Evolutionary conservation across 2,329 filamentous ascomycete genomes (phyloP).

Genomic region (Plenodomus tracheiphilus): DNA sequence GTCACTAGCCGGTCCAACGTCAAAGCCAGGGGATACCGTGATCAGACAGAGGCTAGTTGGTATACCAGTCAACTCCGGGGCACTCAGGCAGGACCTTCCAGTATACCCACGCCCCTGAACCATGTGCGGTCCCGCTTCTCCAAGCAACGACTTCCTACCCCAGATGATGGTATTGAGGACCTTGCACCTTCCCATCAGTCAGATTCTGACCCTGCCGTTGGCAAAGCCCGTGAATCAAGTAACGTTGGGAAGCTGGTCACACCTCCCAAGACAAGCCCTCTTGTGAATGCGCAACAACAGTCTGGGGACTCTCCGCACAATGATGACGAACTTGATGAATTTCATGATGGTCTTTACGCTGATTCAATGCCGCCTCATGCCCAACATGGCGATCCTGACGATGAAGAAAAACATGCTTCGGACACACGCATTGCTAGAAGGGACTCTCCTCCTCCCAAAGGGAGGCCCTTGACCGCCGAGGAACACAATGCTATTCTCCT

Average conservation of each 20-base stretch:
- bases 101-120: slow-evolving; percentile 28
- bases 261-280: slow-evolving; percentile 37
- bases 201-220: slow-evolving; percentile 31
- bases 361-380: slow-evolving; percentile 18
- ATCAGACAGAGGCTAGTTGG: slow-evolving; percentile 81
- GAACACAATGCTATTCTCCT: slow-evolving; percentile 88
- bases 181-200: slow-evolving; percentile 39
- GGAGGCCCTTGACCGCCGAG: slow-evolving; percentile 71
- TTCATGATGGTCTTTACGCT: slow-evolving; percentile 29
- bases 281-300: slow-evolving; percentile 5
- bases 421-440: slow-evolving; percentile 4
- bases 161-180: slow-evolving; percentile 32
- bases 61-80: slow-evolving; percentile 72
- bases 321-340: slow-evolving; percentile 12
- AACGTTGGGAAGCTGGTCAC: slow-evolving; percentile 25
- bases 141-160: slow-evolving; percentile 28
- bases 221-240: slow-evolving; percentile 1
- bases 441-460: slow-evolving; percentile 1
- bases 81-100: slow-evolving; percentile 28
- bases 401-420: slow-evolving; percentile 7
- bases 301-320: not conserved
- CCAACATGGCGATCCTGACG: not conserved
- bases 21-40: slow-evolving; percentile 68
- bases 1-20: slow-evolving; percentile 68
- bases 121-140: slow-evolving; percentile 29